phyloP scores from a whole-genome alignment of 192 early-diverging fungal species.

The Coemansia sp. region DNA sequence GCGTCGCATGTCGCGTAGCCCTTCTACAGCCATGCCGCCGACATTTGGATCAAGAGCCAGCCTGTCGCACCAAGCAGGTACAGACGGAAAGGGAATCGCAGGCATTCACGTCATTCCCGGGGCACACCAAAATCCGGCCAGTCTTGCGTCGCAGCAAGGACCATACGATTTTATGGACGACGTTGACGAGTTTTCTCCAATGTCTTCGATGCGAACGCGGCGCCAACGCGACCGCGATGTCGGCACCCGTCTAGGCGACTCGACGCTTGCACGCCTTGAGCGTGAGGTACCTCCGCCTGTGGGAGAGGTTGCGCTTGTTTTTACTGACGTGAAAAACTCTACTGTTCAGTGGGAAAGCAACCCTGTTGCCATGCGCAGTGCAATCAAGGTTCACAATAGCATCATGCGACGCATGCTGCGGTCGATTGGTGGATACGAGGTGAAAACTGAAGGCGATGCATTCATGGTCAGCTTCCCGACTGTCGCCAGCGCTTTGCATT shows the following conservation, averaged over 20 bases:
- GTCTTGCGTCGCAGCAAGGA: slow-evolving; percentile 15
- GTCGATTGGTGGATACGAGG: slow-evolving; percentile 86
- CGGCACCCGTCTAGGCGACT: slow-evolving; percentile 49
- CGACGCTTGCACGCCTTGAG: slow-evolving; percentile 63
- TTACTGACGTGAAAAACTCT: slow-evolving; percentile 94
- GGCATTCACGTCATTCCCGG: slow-evolving; percentile 25
- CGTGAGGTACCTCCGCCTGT: slow-evolving; percentile 81
- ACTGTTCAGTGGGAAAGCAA: slow-evolving; percentile 90
- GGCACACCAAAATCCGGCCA: slow-evolving; percentile 11
- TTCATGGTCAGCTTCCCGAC: slow-evolving; percentile 92
- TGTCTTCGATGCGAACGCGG: slow-evolving; percentile 36
- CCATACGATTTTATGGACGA: slow-evolving; percentile 47
- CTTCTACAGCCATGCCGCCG: slow-evolving; percentile 38
- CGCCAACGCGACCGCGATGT: slow-evolving; percentile 49
- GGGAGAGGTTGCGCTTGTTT: slow-evolving; percentile 82
- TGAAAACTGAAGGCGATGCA: slow-evolving; percentile 94
- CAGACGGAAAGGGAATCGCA: slow-evolving; percentile 16
- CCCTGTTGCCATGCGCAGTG: slow-evolving; percentile 77
- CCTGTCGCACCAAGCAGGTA: slow-evolving; percentile 20
- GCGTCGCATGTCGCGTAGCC: slow-evolving; percentile 48
- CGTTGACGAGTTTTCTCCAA: slow-evolving; percentile 43
- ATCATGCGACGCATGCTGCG: slow-evolving; percentile 81
- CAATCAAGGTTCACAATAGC: slow-evolving; percentile 82
- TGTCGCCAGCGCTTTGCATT: slow-evolving; percentile 75
- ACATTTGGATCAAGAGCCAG: slow-evolving; percentile 31